Evolutionary conservation across 2,329 filamentous ascomycete species (phyloP), one percentile per base, ranked within the genome.

Genomic region (Incumbomyces delicatus): DNA sequence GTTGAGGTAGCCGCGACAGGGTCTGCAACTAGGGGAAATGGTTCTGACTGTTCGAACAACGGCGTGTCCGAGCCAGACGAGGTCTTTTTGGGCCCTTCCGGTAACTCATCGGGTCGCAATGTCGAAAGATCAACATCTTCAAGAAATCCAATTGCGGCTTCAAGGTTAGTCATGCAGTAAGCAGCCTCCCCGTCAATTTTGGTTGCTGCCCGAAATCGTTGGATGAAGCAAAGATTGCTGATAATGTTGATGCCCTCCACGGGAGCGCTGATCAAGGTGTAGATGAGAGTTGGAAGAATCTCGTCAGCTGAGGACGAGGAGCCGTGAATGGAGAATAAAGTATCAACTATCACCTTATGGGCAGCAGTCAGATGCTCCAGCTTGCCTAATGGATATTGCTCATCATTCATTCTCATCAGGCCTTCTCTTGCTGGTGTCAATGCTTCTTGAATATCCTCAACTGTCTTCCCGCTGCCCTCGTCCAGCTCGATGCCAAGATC

Each of bases 271-370:
- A 98, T 94, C 50, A 98, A 76, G 0, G 88, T 87, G 68, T 94
- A 98, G 51, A 98, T 98, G 52, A 98, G 75, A 64, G 94, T 95
- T 1, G 92, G 92, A 63, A 98, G 81, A 46, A 98, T 94, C 66
- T 96, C 92, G 61, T 98, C 92, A 2, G 92, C 92, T 1, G 92
- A 96, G 1, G 92, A 95, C 1, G 78, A 77, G 1, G 89, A 77
- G 7, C 79, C 77, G 46, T 82, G 75, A 16, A 82, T 67, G 45
- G 77, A 74, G 13, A 78, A 81, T 14, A 84, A 63, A 3, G 88
- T 89, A 63, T 96, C 90, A 41, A 98, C 92, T 53, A 98, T 96
- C 53, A 82, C 84, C 69, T 94, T 94, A 65, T 96, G 92, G 2
- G 87, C 86, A 33, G 82, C 80, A 54, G 89, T 94, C 47, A 98